Evolutionary conservation across 2,329 filamentous ascomycete genomes (phyloP).

Genomic region (Orbilia brochopaga): DNA sequence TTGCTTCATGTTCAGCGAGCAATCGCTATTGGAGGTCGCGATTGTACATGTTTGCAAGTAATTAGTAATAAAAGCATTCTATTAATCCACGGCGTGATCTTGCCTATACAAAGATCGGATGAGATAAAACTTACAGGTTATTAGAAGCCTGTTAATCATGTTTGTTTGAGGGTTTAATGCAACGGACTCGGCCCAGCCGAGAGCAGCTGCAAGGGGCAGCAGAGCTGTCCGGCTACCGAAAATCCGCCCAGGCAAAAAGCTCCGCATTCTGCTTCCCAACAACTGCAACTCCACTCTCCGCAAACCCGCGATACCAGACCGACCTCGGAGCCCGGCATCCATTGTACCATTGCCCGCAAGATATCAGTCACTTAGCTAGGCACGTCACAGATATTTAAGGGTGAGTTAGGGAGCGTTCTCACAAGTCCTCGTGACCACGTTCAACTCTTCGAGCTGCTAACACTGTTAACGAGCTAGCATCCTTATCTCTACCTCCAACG

Average conservation of each 20-base stretch:
- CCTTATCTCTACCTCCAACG: background rate
- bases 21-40: too few relatives aligned
- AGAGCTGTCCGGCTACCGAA: slow-evolving; percentile 43
- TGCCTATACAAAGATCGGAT: too few relatives aligned
- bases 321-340: slow-evolving; percentile 48
- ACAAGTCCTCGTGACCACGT: background rate
- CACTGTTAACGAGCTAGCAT: background rate
- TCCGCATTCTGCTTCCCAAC: slow-evolving; percentile 27
- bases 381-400: slow-evolving; percentile 15
- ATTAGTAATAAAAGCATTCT: too few relatives aligned
- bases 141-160: background rate
- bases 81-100: too few relatives aligned
- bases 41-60: too few relatives aligned
- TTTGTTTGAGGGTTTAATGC: slow-evolving; percentile 59
- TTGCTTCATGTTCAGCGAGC: too few relatives aligned
- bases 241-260: slow-evolving; percentile 24
- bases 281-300: slow-evolving; percentile 23
- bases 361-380: background rate
- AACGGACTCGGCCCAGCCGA: background rate
- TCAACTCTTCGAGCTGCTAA: background rate
- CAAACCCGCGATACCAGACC: slow-evolving; percentile 24
- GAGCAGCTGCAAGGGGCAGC: slow-evolving; percentile 13
- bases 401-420: background rate
- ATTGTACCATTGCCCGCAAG: background rate
- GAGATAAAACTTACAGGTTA: slow-evolving; percentile 53